These are phyloP conservation scores for Pythium scleroteichum DNA, from an alignment of 352 stramenopile genomes.

Conservation along the genomic window DNA sequence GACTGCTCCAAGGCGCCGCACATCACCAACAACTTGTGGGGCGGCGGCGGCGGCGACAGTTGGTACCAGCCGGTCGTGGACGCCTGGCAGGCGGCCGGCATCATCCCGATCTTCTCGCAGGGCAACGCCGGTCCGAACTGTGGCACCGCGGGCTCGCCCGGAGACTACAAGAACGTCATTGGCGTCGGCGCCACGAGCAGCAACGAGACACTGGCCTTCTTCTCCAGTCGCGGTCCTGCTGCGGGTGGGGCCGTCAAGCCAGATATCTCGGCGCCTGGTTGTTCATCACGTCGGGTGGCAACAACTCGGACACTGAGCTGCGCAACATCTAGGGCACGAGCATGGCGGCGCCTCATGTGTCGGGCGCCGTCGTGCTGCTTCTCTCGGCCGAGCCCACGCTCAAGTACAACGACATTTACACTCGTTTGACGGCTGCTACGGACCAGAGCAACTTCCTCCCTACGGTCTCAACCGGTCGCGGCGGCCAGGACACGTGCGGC, in stretches of 20 bases:
- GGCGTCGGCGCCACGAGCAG: slow-evolving; percentile 28
- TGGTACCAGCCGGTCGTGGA: slow-evolving; percentile 24
- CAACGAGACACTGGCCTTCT: slow-evolving; percentile 10
- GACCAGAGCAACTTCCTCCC: slow-evolving; percentile 7
- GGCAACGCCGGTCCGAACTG: slow-evolving; percentile 35
- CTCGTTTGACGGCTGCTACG: background rate
- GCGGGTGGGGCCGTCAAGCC: slow-evolving; percentile 24
- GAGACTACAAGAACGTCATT: slow-evolving; percentile 34
- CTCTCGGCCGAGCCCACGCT: slow-evolving; percentile 23
- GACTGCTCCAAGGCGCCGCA: slow-evolving; percentile 41
- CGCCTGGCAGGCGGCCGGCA: slow-evolving; percentile 30
- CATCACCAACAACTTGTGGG: slow-evolving; percentile 46
- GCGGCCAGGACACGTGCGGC: slow-evolving; percentile 23
- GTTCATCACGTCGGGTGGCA: slow-evolving; percentile 13
- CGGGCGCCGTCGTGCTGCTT: slow-evolving; percentile 29
- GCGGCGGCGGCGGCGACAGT: slow-evolving; percentile 1
- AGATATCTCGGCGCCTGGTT: slow-evolving; percentile 22
- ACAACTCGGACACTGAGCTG: background rate
- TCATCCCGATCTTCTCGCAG: slow-evolving; percentile 37
- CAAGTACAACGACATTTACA: slow-evolving; percentile 26
- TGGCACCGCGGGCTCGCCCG: slow-evolving; percentile 25
- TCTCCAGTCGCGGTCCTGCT: slow-evolving; percentile 20
- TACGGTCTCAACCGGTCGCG: background rate
- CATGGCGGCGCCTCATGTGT: slow-evolving; percentile 33
- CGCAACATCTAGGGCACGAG: slow-evolving; percentile 7